Percentiles rank a stretch among this genome's conserved stretches.
These are phyloP conservation scores for Cyclanthera cordifolia DNA, from an alignment of 306 rosid species.

Conservation along the genomic window DNA sequence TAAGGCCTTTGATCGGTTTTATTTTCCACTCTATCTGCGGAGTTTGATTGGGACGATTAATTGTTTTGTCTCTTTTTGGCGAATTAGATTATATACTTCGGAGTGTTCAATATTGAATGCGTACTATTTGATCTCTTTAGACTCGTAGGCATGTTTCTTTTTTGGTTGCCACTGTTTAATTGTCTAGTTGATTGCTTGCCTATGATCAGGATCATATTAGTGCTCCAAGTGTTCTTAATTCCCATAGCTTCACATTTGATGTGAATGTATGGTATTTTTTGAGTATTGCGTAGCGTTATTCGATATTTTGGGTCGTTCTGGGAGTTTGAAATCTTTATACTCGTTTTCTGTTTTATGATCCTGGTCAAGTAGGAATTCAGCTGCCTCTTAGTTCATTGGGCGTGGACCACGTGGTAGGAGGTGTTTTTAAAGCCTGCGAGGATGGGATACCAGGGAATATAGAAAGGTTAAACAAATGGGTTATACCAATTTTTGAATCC, in stretches of 20 bases:
- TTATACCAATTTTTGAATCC: background rate
- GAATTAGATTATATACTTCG: background rate
- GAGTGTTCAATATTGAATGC: background rate
- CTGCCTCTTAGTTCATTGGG: background rate
- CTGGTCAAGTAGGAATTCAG: background rate
- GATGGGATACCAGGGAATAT: background rate
- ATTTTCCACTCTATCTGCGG: background rate
- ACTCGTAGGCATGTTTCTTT: background rate
- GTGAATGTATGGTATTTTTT: background rate
- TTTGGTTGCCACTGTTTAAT: background rate
- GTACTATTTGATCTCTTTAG: background rate
- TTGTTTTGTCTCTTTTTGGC: background rate
- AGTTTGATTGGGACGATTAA: background rate
- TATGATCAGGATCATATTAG: background rate
- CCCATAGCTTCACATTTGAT: background rate
- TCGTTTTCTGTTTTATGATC: background rate
- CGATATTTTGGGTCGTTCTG: background rate
- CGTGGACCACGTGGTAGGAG: background rate
- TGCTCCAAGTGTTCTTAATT: background rate
- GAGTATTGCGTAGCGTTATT: background rate
- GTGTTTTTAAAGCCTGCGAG: background rate
- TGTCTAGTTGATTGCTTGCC: background rate
- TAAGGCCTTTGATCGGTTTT: constrained; percentile 26
- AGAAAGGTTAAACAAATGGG: background rate
- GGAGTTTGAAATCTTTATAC: background rate